phyloP scores from a whole-genome alignment of 768 basidiomycete species.

The Cystobasidium tubakii region DNA sequence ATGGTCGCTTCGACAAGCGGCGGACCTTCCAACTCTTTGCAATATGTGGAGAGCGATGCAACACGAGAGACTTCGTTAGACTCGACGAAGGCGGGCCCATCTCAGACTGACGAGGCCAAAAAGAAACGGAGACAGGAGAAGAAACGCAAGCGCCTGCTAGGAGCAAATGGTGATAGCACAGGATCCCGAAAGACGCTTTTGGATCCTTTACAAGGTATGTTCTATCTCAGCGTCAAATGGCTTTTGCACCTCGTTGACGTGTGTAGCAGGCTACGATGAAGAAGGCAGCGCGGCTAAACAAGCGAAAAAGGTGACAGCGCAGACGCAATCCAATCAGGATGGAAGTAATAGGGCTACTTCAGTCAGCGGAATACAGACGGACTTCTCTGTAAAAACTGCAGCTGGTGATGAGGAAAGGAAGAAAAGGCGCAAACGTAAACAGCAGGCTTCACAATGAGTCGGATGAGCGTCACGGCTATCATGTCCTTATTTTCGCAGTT shows the following conservation, averaged over 20 bases:
- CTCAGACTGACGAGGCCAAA: not conserved
- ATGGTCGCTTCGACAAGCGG: not conserved
- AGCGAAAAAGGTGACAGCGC: not conserved
- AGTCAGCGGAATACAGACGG: not conserved
- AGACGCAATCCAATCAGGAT: not conserved
- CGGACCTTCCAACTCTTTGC: too few species aligned
- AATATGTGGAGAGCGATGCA: too few species aligned
- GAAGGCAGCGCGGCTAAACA: not conserved
- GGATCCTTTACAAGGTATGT: not conserved
- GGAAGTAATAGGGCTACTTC: not conserved
- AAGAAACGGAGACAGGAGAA: constrained; percentile 14
- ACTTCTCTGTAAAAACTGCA: not conserved
- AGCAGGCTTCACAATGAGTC: not conserved
- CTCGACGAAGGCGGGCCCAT: not conserved
- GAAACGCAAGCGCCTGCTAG: not conserved
- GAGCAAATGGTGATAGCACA: not conserved
- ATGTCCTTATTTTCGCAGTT: too few species aligned
- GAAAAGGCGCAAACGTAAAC: not conserved
- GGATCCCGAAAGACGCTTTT: not conserved
- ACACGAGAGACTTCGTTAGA: too few species aligned
- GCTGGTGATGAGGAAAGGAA: not conserved
- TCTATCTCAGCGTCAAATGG: not conserved
- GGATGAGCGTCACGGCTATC: too few species aligned
- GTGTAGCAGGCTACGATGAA: not conserved
- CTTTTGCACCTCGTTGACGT: not conserved